These are phyloP conservation scores for Isatis tinctoria DNA, from an alignment of 345 rosid genomes.

Conservation along the genomic window DNA sequence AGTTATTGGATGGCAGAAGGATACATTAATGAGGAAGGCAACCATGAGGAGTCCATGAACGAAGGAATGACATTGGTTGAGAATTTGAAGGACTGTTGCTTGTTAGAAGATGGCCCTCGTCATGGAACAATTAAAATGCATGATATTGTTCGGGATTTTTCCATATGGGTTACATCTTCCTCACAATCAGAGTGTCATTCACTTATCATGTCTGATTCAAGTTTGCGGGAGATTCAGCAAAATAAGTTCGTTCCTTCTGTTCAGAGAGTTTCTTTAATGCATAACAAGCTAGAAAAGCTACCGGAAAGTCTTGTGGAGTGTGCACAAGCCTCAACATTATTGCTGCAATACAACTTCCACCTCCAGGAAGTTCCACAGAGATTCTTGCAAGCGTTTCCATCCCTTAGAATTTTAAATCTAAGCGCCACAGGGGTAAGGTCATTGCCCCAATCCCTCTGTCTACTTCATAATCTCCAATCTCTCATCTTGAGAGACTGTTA, in stretches of 20 bases:
- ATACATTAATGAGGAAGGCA: slow-evolving; percentile 30
- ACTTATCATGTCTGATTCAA: slow-evolving; percentile 33
- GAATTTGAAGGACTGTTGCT: slow-evolving; percentile 41
- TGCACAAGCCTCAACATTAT: slow-evolving; percentile 27
- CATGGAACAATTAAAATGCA: slow-evolving; percentile 45
- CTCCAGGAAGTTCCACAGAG: slow-evolving; percentile 17
- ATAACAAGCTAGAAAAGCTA: slow-evolving; percentile 25
- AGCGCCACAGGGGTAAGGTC: slow-evolving; percentile 31
- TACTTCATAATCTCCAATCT: slow-evolving; percentile 27
- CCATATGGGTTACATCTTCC: slow-evolving; percentile 37
- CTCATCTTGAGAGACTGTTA: slow-evolving; percentile 36
- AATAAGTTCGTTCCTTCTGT: slow-evolving; percentile 24
- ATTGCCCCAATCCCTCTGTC: slow-evolving; percentile 29
- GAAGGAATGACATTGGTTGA: slow-evolving; percentile 40
- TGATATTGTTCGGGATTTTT: slow-evolving; percentile 44
- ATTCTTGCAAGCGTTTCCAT: slow-evolving; percentile 33
- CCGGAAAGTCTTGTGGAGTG: slow-evolving; percentile 15
- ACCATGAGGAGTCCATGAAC: slow-evolving; percentile 24
- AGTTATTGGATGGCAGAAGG: slow-evolving; percentile 46
- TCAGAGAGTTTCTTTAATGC: slow-evolving; percentile 43
- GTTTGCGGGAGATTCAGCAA: slow-evolving; percentile 22
- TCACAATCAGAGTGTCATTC: slow-evolving; percentile 17
- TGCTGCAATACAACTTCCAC: slow-evolving; percentile 36
- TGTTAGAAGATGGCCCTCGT: slow-evolving; percentile 38
- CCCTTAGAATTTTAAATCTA: slow-evolving; percentile 35